Conservation (phyloP, 108 stramenopile species). For the Nitzschia sp. region DNA sequence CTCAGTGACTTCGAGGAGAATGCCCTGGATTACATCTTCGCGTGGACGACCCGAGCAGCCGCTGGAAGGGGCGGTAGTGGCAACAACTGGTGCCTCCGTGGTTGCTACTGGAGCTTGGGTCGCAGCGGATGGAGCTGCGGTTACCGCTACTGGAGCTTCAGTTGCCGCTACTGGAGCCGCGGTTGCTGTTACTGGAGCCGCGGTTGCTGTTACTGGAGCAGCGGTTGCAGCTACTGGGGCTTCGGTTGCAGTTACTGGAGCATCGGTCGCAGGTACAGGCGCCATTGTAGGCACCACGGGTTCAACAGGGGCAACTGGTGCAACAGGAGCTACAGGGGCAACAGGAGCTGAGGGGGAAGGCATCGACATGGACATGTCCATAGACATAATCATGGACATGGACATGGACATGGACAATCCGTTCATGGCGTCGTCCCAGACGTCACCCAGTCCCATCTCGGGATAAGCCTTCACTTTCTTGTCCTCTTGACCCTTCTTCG, state of each 20-base stretch:
- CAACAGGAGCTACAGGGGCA: background rate
- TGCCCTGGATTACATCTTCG: slow-evolving; percentile 16
- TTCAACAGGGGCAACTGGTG: background rate
- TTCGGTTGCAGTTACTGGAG: background rate
- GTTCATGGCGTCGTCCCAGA: background rate
- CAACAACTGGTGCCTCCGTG: slow-evolving; percentile 7
- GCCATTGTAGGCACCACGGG: background rate
- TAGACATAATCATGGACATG: background rate
- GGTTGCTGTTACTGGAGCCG: background rate
- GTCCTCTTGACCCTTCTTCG: background rate
- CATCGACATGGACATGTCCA: slow-evolving; percentile 20
- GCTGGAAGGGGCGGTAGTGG: slow-evolving; percentile 7
- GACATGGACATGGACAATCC: slow-evolving; percentile 15
- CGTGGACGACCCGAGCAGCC: slow-evolving; percentile 18
- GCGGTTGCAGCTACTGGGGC: background rate
- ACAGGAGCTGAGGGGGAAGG: background rate
- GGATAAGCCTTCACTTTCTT: background rate
- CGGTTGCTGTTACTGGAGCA: slow-evolving; percentile 1
- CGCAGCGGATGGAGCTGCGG: background rate
- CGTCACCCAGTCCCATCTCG: slow-evolving; percentile 4
- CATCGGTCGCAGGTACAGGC: slow-evolving; percentile 1
- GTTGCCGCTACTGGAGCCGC: slow-evolving; percentile 1
- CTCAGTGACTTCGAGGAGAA: slow-evolving; percentile 26
- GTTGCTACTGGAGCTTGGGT: background rate
- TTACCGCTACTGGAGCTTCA: background rate